Evolutionary conservation across 805 yeast genomes (phyloP).

Genomic region (Candida berthetii): DNA sequence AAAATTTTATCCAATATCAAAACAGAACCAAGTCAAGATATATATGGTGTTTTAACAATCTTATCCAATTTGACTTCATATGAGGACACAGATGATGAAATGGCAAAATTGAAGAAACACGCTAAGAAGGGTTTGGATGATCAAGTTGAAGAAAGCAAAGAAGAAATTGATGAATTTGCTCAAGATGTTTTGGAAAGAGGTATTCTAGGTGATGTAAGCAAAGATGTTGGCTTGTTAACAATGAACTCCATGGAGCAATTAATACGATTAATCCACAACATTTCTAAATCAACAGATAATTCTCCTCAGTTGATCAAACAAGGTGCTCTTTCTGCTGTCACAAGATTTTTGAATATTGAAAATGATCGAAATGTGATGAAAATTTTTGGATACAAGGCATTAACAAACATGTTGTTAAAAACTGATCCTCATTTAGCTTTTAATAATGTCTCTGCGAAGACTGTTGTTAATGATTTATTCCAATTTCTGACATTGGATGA

Average conservation of each 20-base stretch:
- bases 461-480: slow-evolving; percentile 38
- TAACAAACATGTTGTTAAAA: slow-evolving; percentile 36
- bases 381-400: slow-evolving; percentile 30
- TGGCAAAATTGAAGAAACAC: slow-evolving; percentile 23
- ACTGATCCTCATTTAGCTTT: slow-evolving; percentile 41
- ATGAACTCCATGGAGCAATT: slow-evolving; percentile 19
- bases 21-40: slow-evolving; percentile 5
- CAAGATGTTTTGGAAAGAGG: slow-evolving; percentile 17
- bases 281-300: slow-evolving; percentile 15
- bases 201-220: slow-evolving; percentile 8
- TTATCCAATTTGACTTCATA: slow-evolving; percentile 25
- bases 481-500: slow-evolving; percentile 27
- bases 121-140: slow-evolving; percentile 22
- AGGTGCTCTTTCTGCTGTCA: slow-evolving; percentile 35
- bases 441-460: slow-evolving; percentile 32
- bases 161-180: slow-evolving; percentile 10
- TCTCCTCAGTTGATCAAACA: slow-evolving; percentile 33
- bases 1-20: slow-evolving; percentile 12
- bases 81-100: slow-evolving; percentile 18
- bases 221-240: slow-evolving; percentile 10
- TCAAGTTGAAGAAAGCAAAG: slow-evolving; percentile 6
- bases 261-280: slow-evolving; percentile 24
- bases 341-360: slow-evolving; percentile 27
- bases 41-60: slow-evolving; percentile 26
- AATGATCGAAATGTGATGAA: slow-evolving; percentile 5